Conservation (phyloP, 306 rosid genomes). For the Cicer yamashitae region DNA sequence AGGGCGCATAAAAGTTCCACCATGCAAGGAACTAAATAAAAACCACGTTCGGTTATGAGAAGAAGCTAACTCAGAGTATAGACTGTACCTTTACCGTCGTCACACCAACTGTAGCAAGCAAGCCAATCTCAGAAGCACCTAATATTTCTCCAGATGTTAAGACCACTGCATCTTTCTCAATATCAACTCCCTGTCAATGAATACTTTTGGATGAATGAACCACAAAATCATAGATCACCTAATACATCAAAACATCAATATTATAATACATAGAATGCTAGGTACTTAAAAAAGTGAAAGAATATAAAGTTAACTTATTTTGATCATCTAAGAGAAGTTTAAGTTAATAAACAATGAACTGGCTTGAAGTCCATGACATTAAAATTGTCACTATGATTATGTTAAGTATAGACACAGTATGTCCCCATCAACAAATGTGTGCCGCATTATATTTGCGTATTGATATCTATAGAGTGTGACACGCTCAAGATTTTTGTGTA, state of each 20-base stretch:
- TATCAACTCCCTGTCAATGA: conserved; percentile 73
- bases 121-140: conserved; percentile 89
- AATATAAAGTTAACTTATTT: neutral
- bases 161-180: conserved; percentile 70
- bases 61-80: conserved; percentile 33
- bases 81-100: conserved; percentile 71
- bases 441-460: too few species aligned
- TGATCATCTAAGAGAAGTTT: neutral
- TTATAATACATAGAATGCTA: neutral
- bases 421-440: neutral
- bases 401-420: neutral
- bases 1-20: conserved; percentile 16
- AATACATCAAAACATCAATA: conserved; percentile 2
- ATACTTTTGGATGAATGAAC: conserved; percentile 43
- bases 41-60: neutral
- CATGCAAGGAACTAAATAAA: conserved; percentile 19
- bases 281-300: neutral
- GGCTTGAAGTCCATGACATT: neutral
- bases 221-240: conserved; percentile 12
- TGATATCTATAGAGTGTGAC: neutral
- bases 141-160: conserved; percentile 80
- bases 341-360: neutral
- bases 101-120: conserved; percentile 90
- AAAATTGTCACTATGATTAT: neutral
- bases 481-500: too few species aligned